Evolutionary conservation across 305 asterid species (phyloP), one percentile per base, ranked within the genome.

Genomic region (Fraxinus platypoda): DNA sequence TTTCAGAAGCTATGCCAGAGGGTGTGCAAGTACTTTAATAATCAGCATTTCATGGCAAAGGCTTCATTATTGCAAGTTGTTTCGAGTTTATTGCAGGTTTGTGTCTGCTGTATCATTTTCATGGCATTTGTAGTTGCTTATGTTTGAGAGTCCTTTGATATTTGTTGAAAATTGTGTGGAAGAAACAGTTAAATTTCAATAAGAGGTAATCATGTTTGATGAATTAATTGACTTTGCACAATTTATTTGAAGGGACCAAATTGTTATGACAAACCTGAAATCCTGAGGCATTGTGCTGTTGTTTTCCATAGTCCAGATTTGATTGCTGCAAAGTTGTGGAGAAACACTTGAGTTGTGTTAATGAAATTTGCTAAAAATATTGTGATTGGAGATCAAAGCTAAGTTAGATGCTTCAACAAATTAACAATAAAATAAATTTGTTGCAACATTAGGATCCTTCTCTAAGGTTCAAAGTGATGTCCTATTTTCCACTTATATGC

Each of bases 31-130:
- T 91, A 87, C 83, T 86, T 97, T 84, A 93, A 90, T 80, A 92
- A 88, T 54, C 89, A 94, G 2, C 92, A 94, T 89, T 97, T 91
- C 88, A 86, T 92, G 90, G 98, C 99, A 0, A 97, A 95, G 81
- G 97, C 99, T 72, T 86, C 98, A 1, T 78, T 97, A 76, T 89
- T 97, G 97, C 92, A 91, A 31, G 98, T 91, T 78, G 97, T 92
- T 9, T 93, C 99, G 1, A 93, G 94, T 84, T 89, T 97, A 88
- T 90, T 97, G 64, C 97, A 94, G 99, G 99, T 93, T 84, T 28
- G 74, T 28, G 17, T 68, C 74, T 28, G n/a, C 37, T 26, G 72
- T 9, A 23, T 64, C 72, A 64, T 64, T 68, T 28, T 68, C 4
- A 26, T 28, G 7, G 74, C 74, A 68, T 28, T 68, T 68, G 74